Conservation (phyloP, 352 stramenopile species). For the Thraustotheca clavata region DNA sequence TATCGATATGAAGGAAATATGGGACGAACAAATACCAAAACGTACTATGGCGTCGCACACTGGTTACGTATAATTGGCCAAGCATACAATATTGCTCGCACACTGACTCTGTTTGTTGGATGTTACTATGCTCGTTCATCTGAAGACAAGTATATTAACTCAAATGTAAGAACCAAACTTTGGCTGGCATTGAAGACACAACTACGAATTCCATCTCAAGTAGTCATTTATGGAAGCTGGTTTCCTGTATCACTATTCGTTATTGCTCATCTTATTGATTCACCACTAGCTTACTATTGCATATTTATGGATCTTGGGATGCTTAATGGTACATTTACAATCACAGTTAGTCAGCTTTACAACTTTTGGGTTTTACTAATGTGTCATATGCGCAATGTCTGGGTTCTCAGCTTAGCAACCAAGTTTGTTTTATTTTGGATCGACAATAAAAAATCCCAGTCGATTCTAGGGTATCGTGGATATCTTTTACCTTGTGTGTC, state of each 20-base stretch:
- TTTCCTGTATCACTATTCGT: neutral
- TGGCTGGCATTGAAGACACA: neutral
- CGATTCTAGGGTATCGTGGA: neutral
- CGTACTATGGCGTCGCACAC: neutral
- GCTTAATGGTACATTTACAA: neutral
- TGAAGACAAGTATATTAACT: neutral
- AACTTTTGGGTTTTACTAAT: neutral
- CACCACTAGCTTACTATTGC: neutral
- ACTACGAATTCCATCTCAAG: neutral
- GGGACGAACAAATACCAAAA: neutral
- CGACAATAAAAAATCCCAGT: neutral
- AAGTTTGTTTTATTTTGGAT: neutral
- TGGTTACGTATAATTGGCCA: neutral
- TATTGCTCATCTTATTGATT: neutral
- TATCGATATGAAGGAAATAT: neutral
- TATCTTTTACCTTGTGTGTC: neutral
- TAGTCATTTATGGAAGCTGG: conserved; percentile 10
- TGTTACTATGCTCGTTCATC: neutral
- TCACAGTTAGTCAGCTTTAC: neutral
- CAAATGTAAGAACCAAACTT: neutral
- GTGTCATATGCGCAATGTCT: conserved; percentile 5
- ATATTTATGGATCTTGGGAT: neutral
- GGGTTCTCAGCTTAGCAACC: neutral
- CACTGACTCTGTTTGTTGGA: neutral
- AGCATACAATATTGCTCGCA: conserved; percentile 1